phyloP scores from a whole-genome alignment of 2,329 filamentous ascomycete species.

The Clonostachys rosea region DNA sequence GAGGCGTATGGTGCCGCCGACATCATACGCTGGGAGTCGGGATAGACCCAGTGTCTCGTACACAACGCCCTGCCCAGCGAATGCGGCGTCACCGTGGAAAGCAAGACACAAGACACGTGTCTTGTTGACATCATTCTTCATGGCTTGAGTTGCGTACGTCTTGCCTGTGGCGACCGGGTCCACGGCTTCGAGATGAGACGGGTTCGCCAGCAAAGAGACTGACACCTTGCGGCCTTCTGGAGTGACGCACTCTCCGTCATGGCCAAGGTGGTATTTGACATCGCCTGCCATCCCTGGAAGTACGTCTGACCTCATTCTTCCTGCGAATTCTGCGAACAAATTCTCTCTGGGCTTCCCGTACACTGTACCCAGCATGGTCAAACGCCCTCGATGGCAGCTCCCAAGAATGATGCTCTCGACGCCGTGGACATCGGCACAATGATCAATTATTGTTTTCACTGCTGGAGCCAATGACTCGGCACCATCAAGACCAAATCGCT shows the following conservation, averaged over 20 bases:
- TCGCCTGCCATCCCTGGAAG: conserved; percentile 69
- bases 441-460: conserved; percentile 98
- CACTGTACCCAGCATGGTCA: conserved; percentile 97
- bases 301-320: conserved; percentile 56
- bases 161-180: conserved; percentile 97
- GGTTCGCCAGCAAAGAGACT: conserved; percentile 95
- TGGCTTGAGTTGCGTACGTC: conserved; percentile 96
- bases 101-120: conserved; percentile 91
- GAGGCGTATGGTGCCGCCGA: conserved; percentile 93
- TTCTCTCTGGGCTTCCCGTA: conserved; percentile 99
- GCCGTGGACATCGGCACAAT: conserved; percentile 87
- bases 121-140: conserved; percentile 91
- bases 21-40: conserved; percentile 91
- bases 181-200: conserved; percentile 96
- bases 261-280: conserved; percentile 98
- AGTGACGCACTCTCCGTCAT: conserved; percentile 99
- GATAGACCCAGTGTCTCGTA: conserved; percentile 99
- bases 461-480: conserved; percentile 95
- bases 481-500: conserved; percentile 97
- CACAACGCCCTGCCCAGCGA: conserved; percentile 93
- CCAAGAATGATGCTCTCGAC: conserved; percentile 99
- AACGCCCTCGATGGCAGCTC: conserved; percentile 97
- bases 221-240: conserved; percentile 99
- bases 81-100: conserved; percentile 94
- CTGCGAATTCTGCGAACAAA: conserved; percentile 97